phyloP scores from a whole-genome alignment of 176 grass and related monocot species.

The Triticum dicoccoides region DNA sequence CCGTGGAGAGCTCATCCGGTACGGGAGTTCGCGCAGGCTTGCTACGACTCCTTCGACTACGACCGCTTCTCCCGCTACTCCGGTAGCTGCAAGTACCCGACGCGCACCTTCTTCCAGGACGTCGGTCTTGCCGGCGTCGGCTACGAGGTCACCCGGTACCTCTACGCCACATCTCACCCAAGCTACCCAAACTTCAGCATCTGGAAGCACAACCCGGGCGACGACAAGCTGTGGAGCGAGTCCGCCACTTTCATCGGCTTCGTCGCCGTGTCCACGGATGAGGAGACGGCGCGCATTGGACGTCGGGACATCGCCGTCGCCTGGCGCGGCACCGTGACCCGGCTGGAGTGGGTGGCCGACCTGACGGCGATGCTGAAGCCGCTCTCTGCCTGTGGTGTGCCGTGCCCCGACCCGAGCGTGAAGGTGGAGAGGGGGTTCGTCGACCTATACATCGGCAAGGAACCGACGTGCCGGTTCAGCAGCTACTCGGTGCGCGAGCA shows the following conservation, averaged over 20 bases:
- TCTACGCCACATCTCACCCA: constrained; percentile 45
- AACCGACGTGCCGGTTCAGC: constrained; percentile 48
- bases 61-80: constrained; percentile 56
- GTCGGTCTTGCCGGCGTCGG: constrained; percentile 31
- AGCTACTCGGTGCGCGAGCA: constrained; percentile 63
- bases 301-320: constrained; percentile 60
- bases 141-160: constrained; percentile 51
- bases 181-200: background rate
- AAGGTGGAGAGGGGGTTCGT: constrained; percentile 59
- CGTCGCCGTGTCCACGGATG: constrained; percentile 47
- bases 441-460: constrained; percentile 60
- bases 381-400: constrained; percentile 9
- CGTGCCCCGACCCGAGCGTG: constrained; percentile 42
- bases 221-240: constrained; percentile 51
- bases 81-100: constrained; percentile 50
- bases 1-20: constrained; percentile 57
- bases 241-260: constrained; percentile 67
- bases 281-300: constrained; percentile 37
- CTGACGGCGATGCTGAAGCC: constrained; percentile 23
- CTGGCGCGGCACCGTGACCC: constrained; percentile 72
- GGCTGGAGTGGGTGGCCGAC: constrained; percentile 68
- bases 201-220: background rate
- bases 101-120: constrained; percentile 28
- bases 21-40: constrained; percentile 73
- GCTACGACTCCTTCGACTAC: constrained; percentile 71